A percentile compares a stretch with the other conserved stretches of the same genome.
Evolutionary conservation across 768 basidiomycete species (phyloP).

Genomic region (Coprinopsis marcescibilis): DNA sequence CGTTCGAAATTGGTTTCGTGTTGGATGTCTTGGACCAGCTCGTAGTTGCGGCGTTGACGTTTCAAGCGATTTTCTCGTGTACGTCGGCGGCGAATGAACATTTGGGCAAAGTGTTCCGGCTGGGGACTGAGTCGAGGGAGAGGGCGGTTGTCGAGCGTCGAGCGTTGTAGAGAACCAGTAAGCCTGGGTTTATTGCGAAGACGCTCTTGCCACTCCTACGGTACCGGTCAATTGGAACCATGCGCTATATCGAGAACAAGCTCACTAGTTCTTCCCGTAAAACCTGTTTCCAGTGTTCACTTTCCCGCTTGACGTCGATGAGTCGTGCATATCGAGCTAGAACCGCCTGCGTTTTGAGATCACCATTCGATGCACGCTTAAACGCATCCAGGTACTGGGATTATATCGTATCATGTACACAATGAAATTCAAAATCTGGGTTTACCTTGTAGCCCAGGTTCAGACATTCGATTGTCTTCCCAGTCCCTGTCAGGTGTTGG

Average conservation of each 20-base stretch:
- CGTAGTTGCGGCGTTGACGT: conserved; percentile 25
- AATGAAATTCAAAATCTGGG: too few species aligned
- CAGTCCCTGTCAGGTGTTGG: conserved; percentile 48
- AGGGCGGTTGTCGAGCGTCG: conserved; percentile 58
- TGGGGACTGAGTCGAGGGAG: conserved; percentile 80
- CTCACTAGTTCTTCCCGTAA: conserved; percentile 50
- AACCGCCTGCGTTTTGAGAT: conserved; percentile 37
- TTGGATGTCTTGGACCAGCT: conserved; percentile 24
- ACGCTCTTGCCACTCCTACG: conserved; percentile 50
- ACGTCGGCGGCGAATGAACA: conserved; percentile 47
- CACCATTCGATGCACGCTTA: conserved; percentile 45
- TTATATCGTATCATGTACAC: too few species aligned
- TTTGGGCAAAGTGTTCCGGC: conserved; percentile 62
- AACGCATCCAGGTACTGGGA: conserved; percentile 61
- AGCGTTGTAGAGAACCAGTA: conserved; percentile 65
- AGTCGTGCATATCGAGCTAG: conserved; percentile 55
- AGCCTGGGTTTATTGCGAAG: conserved; percentile 59
- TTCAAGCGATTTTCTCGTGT: conserved; percentile 38
- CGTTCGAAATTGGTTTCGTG: conserved; percentile 34
- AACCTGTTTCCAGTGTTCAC: conserved; percentile 40
- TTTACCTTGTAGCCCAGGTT: conserved; percentile 56
- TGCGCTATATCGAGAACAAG: not conserved
- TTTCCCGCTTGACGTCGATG: conserved; percentile 45
- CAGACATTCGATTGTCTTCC: conserved; percentile 40
- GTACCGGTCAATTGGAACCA: not conserved